phyloP scores from a whole-genome alignment of 2,329 filamentous ascomycete species.

The Nannizzia gypsea region DNA sequence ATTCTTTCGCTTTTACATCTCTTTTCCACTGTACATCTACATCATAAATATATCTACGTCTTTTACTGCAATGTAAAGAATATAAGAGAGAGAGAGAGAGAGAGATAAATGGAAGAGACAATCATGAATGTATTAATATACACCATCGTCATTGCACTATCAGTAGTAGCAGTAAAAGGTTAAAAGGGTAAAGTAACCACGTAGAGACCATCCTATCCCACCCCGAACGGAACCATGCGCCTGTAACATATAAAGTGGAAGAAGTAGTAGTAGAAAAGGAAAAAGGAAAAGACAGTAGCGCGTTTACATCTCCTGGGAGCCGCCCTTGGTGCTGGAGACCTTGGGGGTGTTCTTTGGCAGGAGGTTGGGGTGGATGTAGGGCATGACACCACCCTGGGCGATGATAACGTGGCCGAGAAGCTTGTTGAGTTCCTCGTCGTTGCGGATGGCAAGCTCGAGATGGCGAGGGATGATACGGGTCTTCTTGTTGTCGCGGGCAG shows the following conservation, averaged over 20 bases:
- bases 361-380: conserved; percentile 96
- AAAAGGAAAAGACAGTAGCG: conserved; percentile 16
- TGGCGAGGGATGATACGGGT: conserved; percentile 99
- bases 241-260: conserved; percentile 35
- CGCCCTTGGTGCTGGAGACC: conserved; percentile 62
- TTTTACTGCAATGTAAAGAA: neutral
- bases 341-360: conserved; percentile 99
- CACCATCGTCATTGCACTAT: neutral
- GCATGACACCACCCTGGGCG: conserved; percentile 90
- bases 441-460: conserved; percentile 96
- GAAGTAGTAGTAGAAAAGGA: conserved; percentile 38
- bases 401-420: conserved; percentile 92
- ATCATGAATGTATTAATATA: conserved; percentile 1
- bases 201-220: conserved; percentile 35
- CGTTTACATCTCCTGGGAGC: conserved; percentile 63
- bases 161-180: neutral
- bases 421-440: conserved; percentile 99
- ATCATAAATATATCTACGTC: too few relatives aligned
- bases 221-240: conserved; percentile 52
- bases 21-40: neutral
- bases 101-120: neutral
- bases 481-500: conserved; percentile 99
- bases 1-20: neutral
- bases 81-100: neutral
- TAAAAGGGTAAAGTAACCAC: neutral